Conservation (phyloP, 768 basidiomycete species). For the Pleurotus sapidus region DNA sequence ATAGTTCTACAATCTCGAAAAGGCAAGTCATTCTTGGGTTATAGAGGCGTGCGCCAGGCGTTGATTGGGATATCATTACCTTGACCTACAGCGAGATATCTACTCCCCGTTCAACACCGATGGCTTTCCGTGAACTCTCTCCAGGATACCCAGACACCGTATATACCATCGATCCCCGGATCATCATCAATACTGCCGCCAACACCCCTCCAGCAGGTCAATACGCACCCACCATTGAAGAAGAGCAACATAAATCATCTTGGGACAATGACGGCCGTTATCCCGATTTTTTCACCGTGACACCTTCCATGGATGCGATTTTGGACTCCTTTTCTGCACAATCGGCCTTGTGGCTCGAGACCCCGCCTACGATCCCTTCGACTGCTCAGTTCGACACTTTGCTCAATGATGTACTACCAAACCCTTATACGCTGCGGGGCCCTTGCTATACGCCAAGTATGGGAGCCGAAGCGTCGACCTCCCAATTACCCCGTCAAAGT, state of each 20-base stretch:
- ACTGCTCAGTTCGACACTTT: background rate
- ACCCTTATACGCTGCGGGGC: background rate
- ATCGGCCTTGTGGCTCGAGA: background rate
- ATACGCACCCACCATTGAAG: background rate
- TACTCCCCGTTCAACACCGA: background rate
- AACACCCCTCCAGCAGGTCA: background rate
- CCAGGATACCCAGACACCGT: background rate
- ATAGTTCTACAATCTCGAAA: background rate
- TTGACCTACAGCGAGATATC: background rate
- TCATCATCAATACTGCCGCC: background rate
- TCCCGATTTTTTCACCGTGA: background rate
- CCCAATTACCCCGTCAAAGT: background rate
- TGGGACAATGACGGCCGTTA: background rate
- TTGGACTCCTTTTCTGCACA: background rate
- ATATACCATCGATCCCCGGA: background rate
- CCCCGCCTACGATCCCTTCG: background rate
- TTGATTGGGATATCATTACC: background rate
- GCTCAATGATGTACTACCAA: no score
- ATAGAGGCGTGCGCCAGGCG: background rate
- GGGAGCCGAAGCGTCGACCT: background rate
- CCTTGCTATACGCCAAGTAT: background rate
- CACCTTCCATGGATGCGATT: background rate
- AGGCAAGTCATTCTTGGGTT: background rate
- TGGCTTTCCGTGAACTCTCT: background rate
- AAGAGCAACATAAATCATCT: background rate